Percentiles rank a stretch among this genome's conserved stretches.
Evolutionary conservation across 2,329 filamentous ascomycete species (phyloP).

Genomic region (Fusarium acutatum): DNA sequence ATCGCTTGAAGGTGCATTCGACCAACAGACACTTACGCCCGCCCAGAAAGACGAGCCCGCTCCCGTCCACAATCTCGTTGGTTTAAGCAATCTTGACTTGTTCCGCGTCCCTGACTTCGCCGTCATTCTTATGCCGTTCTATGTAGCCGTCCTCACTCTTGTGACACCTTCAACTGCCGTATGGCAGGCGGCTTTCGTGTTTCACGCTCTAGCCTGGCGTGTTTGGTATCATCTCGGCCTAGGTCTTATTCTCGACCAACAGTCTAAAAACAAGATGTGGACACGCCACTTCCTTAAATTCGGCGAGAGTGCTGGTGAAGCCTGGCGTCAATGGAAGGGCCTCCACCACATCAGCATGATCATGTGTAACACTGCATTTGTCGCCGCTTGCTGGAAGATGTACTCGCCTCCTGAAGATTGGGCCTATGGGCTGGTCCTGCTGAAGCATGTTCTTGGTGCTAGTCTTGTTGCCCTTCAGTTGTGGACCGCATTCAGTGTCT

Average conservation of each 20-base stretch:
- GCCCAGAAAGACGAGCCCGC: conserved; percentile 58
- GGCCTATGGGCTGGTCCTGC: conserved; percentile 82
- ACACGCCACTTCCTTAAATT: conserved; percentile 98
- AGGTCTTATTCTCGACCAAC: conserved; percentile 82
- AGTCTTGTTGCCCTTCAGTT: conserved; percentile 85
- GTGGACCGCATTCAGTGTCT: conserved; percentile 93
- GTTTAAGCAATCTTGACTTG: conserved; percentile 83
- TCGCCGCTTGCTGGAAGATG: conserved; percentile 95
- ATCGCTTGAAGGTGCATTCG: conserved; percentile 34
- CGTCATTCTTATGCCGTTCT: conserved; percentile 77
- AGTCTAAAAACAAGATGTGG: conserved; percentile 93
- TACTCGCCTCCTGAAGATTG: conserved; percentile 88
- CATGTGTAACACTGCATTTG: conserved; percentile 88
- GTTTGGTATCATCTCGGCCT: conserved; percentile 92
- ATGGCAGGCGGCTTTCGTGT: conserved; percentile 81
- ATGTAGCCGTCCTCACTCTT: conserved; percentile 77
- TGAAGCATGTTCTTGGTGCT: conserved; percentile 86
- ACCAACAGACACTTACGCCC: conserved; percentile 36
- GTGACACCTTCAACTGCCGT: conserved; percentile 79
- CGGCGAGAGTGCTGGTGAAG: conserved; percentile 88
- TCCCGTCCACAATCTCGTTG: conserved; percentile 84
- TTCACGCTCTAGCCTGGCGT: conserved; percentile 83
- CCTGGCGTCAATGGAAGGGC: conserved; percentile 98
- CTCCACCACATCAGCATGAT: conserved; percentile 93
- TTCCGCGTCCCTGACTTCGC: conserved; percentile 88